Evolutionary conservation across 139 green algal species (phyloP).

Genomic region (Yamagishiella unicocca): DNA sequence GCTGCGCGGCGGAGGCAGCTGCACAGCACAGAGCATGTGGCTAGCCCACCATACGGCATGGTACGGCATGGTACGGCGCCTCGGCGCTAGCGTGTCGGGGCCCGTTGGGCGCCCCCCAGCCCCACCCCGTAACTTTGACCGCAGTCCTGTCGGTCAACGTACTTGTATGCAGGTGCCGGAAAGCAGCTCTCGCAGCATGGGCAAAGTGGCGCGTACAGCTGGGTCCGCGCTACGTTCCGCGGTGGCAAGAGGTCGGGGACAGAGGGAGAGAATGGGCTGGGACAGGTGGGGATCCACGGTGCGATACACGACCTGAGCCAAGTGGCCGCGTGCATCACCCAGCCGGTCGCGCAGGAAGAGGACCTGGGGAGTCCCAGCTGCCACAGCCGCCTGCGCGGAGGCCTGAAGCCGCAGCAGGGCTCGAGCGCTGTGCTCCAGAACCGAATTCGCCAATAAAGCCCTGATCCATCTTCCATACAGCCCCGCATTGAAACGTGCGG

Average conservation of each 20-base stretch:
- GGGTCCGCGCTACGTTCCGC: neutral
- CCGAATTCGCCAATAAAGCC: neutral
- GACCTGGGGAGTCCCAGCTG: too few species aligned
- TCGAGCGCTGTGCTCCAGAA: neutral
- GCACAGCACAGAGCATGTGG: too few species aligned
- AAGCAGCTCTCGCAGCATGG: neutral
- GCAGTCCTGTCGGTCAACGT: too few species aligned
- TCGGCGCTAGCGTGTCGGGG: too few species aligned
- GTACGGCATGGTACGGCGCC: too few species aligned
- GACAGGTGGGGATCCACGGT: neutral
- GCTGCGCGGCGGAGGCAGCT: too few species aligned
- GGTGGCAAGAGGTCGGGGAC: neutral
- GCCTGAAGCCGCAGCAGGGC: neutral
- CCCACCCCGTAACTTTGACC: too few species aligned
- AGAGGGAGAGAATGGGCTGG: neutral
- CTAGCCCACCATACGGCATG: too few species aligned
- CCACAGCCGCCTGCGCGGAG: neutral
- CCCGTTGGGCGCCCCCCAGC: too few species aligned
- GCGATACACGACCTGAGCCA: neutral
- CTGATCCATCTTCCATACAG: neutral
- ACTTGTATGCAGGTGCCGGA: conserved; percentile 14
- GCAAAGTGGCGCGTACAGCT: neutral
- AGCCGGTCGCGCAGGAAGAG: neutral
- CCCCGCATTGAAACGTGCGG: too few species aligned
- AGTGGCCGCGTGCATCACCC: neutral